Conservation (phyloP, 495 filamentous ascomycete species). For the Hyphodiscus hymeniophilus region DNA sequence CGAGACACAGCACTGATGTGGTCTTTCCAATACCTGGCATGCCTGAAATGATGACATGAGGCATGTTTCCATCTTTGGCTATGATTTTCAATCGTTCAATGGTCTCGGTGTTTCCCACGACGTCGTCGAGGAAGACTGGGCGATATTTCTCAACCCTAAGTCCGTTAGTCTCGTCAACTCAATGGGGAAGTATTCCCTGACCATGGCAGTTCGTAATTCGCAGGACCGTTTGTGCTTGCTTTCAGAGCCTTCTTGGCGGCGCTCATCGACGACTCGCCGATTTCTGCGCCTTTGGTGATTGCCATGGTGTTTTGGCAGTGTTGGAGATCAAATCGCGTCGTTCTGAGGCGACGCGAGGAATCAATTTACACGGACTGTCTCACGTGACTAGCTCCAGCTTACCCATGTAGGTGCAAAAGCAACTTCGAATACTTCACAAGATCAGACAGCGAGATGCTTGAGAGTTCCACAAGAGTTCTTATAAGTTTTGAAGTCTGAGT, state of each 20-base stretch:
- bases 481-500: no score
- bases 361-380: slow-evolving; percentile 35
- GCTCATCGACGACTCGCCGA: slow-evolving; percentile 69
- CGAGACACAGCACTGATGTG: slow-evolving; percentile 88
- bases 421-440: no score
- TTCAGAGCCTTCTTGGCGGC: slow-evolving; percentile 60
- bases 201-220: slow-evolving; percentile 88
- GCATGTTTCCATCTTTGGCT: slow-evolving; percentile 98
- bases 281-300: slow-evolving; percentile 24
- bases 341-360: slow-evolving; percentile 11
- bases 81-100: slow-evolving; percentile 98
- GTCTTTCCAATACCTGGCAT: slow-evolving; percentile 99
- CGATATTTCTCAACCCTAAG: slow-evolving; percentile 97
- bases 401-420: no score
- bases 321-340: slow-evolving; percentile 8
- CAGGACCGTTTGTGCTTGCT: slow-evolving; percentile 50
- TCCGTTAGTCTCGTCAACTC: slow-evolving; percentile 12
- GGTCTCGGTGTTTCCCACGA: slow-evolving; percentile 96
- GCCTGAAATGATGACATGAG: slow-evolving; percentile 96
- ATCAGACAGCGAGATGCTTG: no score
- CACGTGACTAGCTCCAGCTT: no score
- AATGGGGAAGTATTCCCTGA: slow-evolving; percentile 32
- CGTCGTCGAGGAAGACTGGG: slow-evolving; percentile 86
- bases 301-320: slow-evolving; percentile 11
- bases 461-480: no score